phyloP scores from a whole-genome alignment of 306 rosid species.

The Pyrus betulifolia region DNA sequence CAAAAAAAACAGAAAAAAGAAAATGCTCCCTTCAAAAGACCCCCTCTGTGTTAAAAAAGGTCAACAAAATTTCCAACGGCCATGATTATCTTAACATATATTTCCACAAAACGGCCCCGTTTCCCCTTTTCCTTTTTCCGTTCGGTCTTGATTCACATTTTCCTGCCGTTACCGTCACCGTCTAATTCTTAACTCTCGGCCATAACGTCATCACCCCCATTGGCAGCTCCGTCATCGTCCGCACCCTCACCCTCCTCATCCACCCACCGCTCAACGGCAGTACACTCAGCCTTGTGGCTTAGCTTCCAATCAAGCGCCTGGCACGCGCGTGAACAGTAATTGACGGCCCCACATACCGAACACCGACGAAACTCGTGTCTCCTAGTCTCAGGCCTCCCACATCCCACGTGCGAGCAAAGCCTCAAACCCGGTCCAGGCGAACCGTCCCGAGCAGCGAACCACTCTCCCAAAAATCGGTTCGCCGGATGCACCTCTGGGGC shows the following conservation, averaged over 20 bases:
- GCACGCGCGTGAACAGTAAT: slow-evolving; percentile 92
- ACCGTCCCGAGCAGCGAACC: slow-evolving; percentile 44
- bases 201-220: slow-evolving; percentile 27
- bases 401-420: slow-evolving; percentile 74
- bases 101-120: slow-evolving; percentile 26
- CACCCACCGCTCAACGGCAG: slow-evolving; percentile 59
- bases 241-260: slow-evolving; percentile 52
- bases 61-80: slow-evolving; percentile 13
- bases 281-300: slow-evolving; percentile 74
- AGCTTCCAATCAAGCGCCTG: slow-evolving; percentile 97
- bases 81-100: slow-evolving; percentile 8
- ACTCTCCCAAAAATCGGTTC: slow-evolving; percentile 53
- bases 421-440: slow-evolving; percentile 43
- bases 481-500: slow-evolving; percentile 74
- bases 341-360: slow-evolving; percentile 77
- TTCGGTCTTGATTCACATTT: background rate
- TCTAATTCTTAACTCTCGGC: slow-evolving; percentile 27
- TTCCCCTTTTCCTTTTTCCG: background rate
- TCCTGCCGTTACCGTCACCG: slow-evolving; percentile 11
- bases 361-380: slow-evolving; percentile 84
- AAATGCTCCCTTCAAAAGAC: background rate
- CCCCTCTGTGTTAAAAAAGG: slow-evolving; percentile 16
- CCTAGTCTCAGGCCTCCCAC: slow-evolving; percentile 88
- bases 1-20: background rate
- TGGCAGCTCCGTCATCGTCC: slow-evolving; percentile 26